Evolutionary conservation across 2,329 filamentous ascomycete genomes (phyloP).

Genomic region (Arthrobotrys pseudoclavata): DNA sequence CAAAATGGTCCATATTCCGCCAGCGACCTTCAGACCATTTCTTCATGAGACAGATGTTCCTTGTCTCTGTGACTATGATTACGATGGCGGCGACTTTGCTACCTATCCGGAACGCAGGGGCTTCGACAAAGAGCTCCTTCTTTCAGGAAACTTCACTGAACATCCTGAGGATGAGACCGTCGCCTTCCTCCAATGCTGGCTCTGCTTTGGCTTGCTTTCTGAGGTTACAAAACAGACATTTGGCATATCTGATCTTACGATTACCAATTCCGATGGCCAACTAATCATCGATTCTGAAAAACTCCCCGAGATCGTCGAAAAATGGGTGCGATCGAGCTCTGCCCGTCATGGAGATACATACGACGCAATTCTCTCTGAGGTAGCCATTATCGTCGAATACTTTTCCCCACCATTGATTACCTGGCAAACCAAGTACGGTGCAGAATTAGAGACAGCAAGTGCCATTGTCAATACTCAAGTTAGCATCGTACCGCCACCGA

Average conservation of each 20-base stretch:
- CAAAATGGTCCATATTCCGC: slow-evolving; percentile 39
- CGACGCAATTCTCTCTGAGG: slow-evolving; percentile 33
- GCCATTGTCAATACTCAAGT: slow-evolving; percentile 8
- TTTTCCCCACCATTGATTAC: slow-evolving; percentile 34
- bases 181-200: slow-evolving; percentile 54
- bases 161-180: slow-evolving; percentile 32
- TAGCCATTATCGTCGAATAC: slow-evolving; percentile 28
- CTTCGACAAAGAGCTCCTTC: slow-evolving; percentile 39
- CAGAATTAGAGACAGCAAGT: slow-evolving; percentile 6
- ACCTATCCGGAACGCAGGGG: slow-evolving; percentile 54
- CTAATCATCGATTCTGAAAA: slow-evolving; percentile 40
- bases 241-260: slow-evolving; percentile 29
- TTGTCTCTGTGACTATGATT: slow-evolving; percentile 48
- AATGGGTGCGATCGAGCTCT: slow-evolving; percentile 38
- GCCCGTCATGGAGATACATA: slow-evolving; percentile 18
- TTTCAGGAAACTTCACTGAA: slow-evolving; percentile 36
- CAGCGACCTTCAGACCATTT: slow-evolving; percentile 30
- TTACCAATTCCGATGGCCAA: slow-evolving; percentile 9
- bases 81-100: slow-evolving; percentile 52
- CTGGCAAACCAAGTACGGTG: slow-evolving; percentile 44
- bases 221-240: slow-evolving; percentile 30
- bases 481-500: slow-evolving; percentile 22
- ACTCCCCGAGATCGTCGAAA: slow-evolving; percentile 27
- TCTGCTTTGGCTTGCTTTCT: slow-evolving; percentile 54
- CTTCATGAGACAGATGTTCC: slow-evolving; percentile 40